Conservation (phyloP, 2,329 filamentous ascomycete species). For the Fusarium devonianum region DNA sequence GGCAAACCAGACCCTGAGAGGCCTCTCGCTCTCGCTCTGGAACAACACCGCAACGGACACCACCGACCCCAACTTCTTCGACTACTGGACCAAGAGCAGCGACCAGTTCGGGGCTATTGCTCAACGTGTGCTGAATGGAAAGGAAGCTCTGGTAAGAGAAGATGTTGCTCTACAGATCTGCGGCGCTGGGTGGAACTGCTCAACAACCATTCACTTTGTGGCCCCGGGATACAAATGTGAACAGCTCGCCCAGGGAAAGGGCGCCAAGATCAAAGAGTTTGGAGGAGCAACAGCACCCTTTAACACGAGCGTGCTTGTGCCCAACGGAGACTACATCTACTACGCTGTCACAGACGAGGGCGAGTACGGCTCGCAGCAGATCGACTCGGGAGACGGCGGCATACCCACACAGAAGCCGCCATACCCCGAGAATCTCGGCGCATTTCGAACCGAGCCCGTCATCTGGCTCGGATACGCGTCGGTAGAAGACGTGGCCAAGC, state of each 20-base stretch:
- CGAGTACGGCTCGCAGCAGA: slow-evolving; percentile 28
- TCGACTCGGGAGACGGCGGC: slow-evolving; percentile 1
- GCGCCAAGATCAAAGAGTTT: slow-evolving; percentile 14
- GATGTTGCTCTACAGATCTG: slow-evolving; percentile 20
- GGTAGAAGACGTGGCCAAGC: slow-evolving; percentile 5
- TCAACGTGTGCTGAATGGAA: slow-evolving; percentile 23
- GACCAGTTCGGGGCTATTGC: slow-evolving; percentile 16
- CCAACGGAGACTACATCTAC: slow-evolving; percentile 27
- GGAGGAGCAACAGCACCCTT: slow-evolving; percentile 16
- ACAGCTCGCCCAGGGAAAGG: slow-evolving; percentile 12
- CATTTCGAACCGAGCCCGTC: slow-evolving; percentile 22
- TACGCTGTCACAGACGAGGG: slow-evolving; percentile 12
- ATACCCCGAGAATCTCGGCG: slow-evolving; percentile 25
- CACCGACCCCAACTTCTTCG: slow-evolving; percentile 9
- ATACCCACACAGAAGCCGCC: neutral
- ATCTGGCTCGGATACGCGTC: slow-evolving; percentile 35
- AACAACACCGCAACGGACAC: slow-evolving; percentile 11
- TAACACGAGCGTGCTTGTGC: slow-evolving; percentile 20
- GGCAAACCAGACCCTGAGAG: slow-evolving; percentile 11
- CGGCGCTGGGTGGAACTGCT: slow-evolving; percentile 33
- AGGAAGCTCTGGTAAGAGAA: slow-evolving; percentile 12
- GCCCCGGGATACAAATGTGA: slow-evolving; percentile 35
- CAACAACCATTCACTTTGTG: slow-evolving; percentile 29
- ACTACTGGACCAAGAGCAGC: slow-evolving; percentile 24
- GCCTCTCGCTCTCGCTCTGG: slow-evolving; percentile 26